Evolutionary conservation across 2,329 filamentous ascomycete genomes (phyloP), one percentile per base, ranked within the genome.

Genomic region (Drechslerella stenobrocha): DNA sequence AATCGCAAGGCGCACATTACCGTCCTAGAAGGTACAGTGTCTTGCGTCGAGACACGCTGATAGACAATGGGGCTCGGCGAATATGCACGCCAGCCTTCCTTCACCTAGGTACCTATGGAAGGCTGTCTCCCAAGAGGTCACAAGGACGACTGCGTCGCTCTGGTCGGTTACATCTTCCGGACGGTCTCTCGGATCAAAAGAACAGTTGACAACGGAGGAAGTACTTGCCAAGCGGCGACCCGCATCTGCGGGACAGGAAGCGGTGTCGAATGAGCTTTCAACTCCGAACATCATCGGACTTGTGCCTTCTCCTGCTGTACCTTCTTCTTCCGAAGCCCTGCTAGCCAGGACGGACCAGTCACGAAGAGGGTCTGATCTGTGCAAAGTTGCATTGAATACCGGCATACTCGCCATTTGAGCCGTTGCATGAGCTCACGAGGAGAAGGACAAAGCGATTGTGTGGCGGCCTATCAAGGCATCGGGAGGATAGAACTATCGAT

Each of bases 21-120:
- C 28, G 37, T 42, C 37, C 37, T 42, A 20, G 15, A 42, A 18
- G 37, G 15, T 42, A 42, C 37, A 42, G 37, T 42, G 15, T 42
- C 18, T 42, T 18, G 3, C 22, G 13, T 42, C 37, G 15, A 18
- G 15, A 20, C n/a, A 42, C 22, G 37, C 37, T 7, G 4, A 13
- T 18, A 9, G 34, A 4, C 4, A 18, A 42, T 42, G 9, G 18
- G 13, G 18, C 15, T 9, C 15, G 8, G 11, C 5, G 11, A 30
- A 30, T 5, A 30, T 11, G 28, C 28, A 30, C 11, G 28, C 28
- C 5, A 11, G 28, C 28, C 28, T 30, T 30, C 28, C 28, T 30
- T 5, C 28, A 30, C 5, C 28, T 30, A 5, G 5, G 28, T 5
- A 11, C 5, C 28, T 30, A 5, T 30, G 28, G 11, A 11, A 30